phyloP scores from a whole-genome alignment of 2,329 filamentous ascomycete genomes.

The Cercospora sp. region DNA sequence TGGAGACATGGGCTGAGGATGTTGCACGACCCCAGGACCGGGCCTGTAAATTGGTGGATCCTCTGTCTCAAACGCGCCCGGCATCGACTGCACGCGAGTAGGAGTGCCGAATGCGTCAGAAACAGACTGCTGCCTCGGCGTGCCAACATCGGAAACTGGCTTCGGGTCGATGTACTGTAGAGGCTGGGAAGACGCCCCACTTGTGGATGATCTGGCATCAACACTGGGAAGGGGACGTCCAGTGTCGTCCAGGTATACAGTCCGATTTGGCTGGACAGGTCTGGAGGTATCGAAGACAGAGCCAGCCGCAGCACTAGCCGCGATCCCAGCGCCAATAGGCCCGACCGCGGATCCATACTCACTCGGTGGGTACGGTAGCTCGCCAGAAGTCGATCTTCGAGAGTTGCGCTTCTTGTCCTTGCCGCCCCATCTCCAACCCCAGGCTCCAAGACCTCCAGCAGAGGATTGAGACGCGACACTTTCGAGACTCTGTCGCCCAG shows the following conservation, averaged over 20 bases:
- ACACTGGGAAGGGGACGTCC: conserved; percentile 47
- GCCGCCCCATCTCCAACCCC: conserved; percentile 62
- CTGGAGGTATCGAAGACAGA: conserved; percentile 45
- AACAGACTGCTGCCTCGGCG: conserved; percentile 30
- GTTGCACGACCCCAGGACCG: conserved; percentile 70
- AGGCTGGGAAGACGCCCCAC: conserved; percentile 49
- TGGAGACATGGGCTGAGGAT: conserved; percentile 76
- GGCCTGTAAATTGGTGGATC: conserved; percentile 51
- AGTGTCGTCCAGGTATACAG: conserved; percentile 27
- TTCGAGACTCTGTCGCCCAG: conserved; percentile 50
- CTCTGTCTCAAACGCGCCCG: conserved; percentile 34
- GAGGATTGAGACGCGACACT: conserved; percentile 57
- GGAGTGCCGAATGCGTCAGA: conserved; percentile 42
- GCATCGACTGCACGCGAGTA: conserved; percentile 33
- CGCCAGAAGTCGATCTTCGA: conserved; percentile 16
- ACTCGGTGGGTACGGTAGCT: conserved; percentile 21
- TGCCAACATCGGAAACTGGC: conserved; percentile 64
- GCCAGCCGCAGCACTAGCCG: conserved; percentile 45
- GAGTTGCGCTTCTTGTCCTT: conserved; percentile 48
- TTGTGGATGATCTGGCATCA: conserved; percentile 29
- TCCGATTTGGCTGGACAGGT: conserved; percentile 21
- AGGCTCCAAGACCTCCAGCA: conserved; percentile 49
- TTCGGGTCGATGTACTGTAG: conserved; percentile 68
- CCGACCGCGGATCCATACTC: conserved; percentile 40
- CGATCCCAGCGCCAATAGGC: conserved; percentile 39